Percentiles rank a stretch among this genome's conserved stretches.
These are phyloP conservation scores for Pugionium cornutum DNA, from an alignment of 345 rosid species.

Conservation along the genomic window DNA sequence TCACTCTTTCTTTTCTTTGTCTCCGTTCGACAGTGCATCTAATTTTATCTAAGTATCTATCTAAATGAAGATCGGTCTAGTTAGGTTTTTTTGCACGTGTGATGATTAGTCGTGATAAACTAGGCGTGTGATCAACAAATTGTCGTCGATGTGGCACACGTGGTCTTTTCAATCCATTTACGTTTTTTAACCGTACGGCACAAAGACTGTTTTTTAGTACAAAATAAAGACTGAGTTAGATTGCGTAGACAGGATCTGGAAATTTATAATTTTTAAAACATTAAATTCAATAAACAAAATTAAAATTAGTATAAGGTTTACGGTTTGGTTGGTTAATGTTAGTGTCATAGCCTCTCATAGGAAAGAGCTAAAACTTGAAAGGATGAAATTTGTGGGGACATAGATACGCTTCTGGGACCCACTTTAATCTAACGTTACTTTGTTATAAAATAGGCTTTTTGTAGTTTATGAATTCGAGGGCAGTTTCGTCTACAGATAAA, in stretches of 20 bases:
- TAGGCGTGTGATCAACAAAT: neutral
- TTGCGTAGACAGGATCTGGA: constrained; percentile 1
- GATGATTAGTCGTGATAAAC: constrained; percentile 20
- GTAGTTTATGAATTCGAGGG: constrained; percentile 29
- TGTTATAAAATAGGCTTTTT: constrained; percentile 19
- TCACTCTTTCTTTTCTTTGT: neutral
- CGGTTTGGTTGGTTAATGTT: constrained; percentile 36
- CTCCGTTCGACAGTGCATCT: constrained; percentile 22
- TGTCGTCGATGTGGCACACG: constrained; percentile 14
- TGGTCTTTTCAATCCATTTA: constrained; percentile 1
- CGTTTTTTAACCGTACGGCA: constrained; percentile 13
- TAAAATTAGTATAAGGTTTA: constrained; percentile 28
- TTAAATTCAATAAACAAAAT: neutral
- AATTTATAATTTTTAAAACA: neutral
- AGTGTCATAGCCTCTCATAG: constrained; percentile 17
- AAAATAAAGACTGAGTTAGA: neutral
- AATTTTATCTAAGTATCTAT: neutral
- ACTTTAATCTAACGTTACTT: neutral
- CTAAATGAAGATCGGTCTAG: constrained; percentile 12
- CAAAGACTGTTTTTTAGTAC: neutral
- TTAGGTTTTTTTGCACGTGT: constrained; percentile 42
- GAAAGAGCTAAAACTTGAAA: constrained; percentile 15
- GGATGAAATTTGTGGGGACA: constrained; percentile 41
- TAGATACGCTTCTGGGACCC: constrained; percentile 49
- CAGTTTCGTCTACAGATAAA: constrained; percentile 29